phyloP scores from a whole-genome alignment of 2,329 filamentous ascomycete genomes.

The Aspergillus sp. region DNA sequence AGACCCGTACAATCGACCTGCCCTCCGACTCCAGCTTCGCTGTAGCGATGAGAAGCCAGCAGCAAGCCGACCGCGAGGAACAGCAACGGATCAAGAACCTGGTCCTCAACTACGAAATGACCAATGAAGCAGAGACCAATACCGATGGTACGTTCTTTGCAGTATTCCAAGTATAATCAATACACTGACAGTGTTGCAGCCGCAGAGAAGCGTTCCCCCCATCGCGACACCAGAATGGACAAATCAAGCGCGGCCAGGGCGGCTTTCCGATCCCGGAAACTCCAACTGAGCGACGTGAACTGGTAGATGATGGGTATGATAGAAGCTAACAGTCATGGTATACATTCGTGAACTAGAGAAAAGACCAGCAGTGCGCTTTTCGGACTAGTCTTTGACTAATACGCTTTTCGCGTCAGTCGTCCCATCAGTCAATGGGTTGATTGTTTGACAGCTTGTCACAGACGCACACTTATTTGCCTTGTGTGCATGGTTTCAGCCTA shows the following conservation, averaged over 20 bases:
- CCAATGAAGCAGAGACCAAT: slow-evolving; percentile 72
- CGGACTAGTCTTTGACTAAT: neutral
- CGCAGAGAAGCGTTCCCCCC: slow-evolving; percentile 45
- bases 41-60: slow-evolving; percentile 92
- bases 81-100: slow-evolving; percentile 98
- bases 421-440: neutral
- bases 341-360: neutral
- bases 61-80: slow-evolving; percentile 91
- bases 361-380: neutral
- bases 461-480: too few species aligned
- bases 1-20: slow-evolving; percentile 89
- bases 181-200: slow-evolving; percentile 34
- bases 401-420: neutral
- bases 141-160: slow-evolving; percentile 66
- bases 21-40: slow-evolving; percentile 88
- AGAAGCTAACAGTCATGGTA: neutral
- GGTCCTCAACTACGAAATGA: slow-evolving; percentile 92
- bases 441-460: neutral
- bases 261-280: slow-evolving; percentile 80
- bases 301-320: slow-evolving; percentile 65
- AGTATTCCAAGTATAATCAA: slow-evolving; percentile 21
- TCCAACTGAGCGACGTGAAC: slow-evolving; percentile 95
- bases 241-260: slow-evolving; percentile 65
- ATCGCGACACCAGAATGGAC: slow-evolving; percentile 49
- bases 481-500: too few species aligned